Evolutionary conservation across 1,284 basidiomycete genomes (phyloP).

Genomic region (Ceratobasidium sp.): DNA sequence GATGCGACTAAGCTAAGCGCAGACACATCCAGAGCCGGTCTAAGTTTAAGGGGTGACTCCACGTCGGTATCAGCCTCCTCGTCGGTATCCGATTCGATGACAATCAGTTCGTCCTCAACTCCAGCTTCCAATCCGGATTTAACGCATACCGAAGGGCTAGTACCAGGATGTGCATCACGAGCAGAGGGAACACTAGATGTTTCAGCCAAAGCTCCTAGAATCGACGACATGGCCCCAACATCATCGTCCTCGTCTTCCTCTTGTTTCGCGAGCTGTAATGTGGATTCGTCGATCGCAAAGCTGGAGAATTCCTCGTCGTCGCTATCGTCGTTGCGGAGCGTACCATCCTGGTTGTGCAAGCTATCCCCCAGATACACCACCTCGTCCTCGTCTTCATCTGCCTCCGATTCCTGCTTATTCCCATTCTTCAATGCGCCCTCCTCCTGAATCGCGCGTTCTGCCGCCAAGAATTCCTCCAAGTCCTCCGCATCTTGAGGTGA

Average conservation of each 20-base stretch:
- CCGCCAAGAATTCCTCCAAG: conserved; percentile 46
- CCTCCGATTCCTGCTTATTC: not conserved
- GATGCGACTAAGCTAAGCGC: not conserved
- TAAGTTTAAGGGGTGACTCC: not conserved
- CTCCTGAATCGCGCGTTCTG: conserved; percentile 44
- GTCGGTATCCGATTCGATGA: conserved; percentile 39
- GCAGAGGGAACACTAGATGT: not conserved
- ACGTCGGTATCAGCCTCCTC: conserved; percentile 12
- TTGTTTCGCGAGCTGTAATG: conserved; percentile 20
- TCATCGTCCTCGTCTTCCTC: conserved; percentile 35
- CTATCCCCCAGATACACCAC: conserved; percentile 37
- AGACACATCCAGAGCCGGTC: not conserved
- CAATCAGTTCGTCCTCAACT: conserved; percentile 28
- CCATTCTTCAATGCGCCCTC: conserved; percentile 26
- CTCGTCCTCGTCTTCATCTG: conserved; percentile 41
- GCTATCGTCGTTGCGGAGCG: conserved; percentile 32
- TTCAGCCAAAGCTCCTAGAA: conserved; percentile 33
- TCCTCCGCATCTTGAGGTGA: conserved; percentile 47
- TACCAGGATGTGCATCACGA: not conserved
- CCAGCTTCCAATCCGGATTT: not conserved
- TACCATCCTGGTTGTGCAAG: conserved; percentile 24
- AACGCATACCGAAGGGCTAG: not conserved
- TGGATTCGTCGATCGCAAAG: conserved; percentile 18
- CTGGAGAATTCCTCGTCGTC: conserved; percentile 40
- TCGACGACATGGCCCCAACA: conserved; percentile 34